Evolutionary conservation across 176 grass and related monocot species (phyloP).

Genomic region (Dactylis glomerata): DNA sequence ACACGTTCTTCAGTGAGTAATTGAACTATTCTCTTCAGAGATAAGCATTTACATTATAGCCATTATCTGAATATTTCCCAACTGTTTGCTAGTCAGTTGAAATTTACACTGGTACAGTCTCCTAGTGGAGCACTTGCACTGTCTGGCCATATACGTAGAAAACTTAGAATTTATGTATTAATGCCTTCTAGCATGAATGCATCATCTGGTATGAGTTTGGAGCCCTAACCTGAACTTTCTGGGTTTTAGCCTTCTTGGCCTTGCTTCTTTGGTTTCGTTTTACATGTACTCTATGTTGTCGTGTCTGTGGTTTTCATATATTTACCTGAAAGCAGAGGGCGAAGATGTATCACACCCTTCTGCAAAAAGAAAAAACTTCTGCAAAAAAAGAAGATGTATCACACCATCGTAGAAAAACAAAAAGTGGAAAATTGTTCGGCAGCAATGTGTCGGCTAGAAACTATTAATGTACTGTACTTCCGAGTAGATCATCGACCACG

Average conservation of each 20-base stretch:
- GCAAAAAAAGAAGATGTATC: neutral
- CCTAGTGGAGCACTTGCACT: neutral
- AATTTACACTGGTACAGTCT: neutral
- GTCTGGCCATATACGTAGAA: neutral
- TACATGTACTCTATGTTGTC: neutral
- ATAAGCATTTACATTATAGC: neutral
- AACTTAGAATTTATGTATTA: neutral
- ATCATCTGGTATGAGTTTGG: neutral
- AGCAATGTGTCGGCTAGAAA: neutral
- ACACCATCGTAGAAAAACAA: neutral
- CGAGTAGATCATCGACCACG: neutral
- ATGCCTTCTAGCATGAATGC: neutral
- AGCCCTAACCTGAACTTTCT: neutral
- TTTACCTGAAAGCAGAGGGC: neutral
- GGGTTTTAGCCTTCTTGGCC: neutral
- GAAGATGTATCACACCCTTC: neutral
- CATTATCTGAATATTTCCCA: neutral
- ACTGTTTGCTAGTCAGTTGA: neutral
- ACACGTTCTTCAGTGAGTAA: slow-evolving; percentile 71
- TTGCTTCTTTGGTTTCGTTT: neutral
- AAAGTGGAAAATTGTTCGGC: neutral
- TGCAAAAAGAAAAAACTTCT: neutral
- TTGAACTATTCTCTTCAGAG: neutral
- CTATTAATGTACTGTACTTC: neutral
- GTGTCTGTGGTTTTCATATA: neutral